Conservation (phyloP, 1,284 basidiomycete genomes). For the Rhodotorula sp. region DNA sequence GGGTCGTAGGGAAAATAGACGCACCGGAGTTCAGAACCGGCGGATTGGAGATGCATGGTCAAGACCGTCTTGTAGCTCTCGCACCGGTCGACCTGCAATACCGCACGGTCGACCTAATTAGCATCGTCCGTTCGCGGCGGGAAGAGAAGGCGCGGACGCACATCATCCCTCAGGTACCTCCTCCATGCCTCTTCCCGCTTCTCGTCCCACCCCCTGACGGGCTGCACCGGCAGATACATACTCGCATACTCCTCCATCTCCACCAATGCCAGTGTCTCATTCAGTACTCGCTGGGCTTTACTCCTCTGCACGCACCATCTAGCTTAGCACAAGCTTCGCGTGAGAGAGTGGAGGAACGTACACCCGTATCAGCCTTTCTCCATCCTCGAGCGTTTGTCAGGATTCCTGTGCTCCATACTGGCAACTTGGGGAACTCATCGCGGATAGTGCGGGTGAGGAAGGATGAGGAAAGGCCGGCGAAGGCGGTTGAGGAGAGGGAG, state of each 20-base stretch:
- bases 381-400: conserved; percentile 16
- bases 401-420: conserved; percentile 27
- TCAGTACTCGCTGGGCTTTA: conserved; percentile 22
- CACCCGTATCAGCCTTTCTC: conserved; percentile 27
- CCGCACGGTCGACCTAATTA: background rate
- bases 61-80: conserved; percentile 14
- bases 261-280: conserved; percentile 18
- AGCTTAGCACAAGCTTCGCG: background rate
- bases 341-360: background rate
- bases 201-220: conserved; percentile 2
- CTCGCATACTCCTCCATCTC: conserved; percentile 24
- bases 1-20: background rate
- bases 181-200: conserved; percentile 13
- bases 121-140: background rate
- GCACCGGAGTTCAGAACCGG: conserved; percentile 31
- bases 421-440: conserved; percentile 33
- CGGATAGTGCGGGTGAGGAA: conserved; percentile 27
- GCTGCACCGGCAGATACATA: conserved; percentile 36
- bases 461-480: conserved; percentile 24
- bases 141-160: conserved; percentile 2
- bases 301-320: conserved; percentile 8
- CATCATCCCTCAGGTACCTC: conserved; percentile 22
- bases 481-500: conserved; percentile 23
- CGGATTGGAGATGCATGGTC: conserved; percentile 29
- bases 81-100: conserved; percentile 11